phyloP scores from a whole-genome alignment of 345 rosid genomes.

The Kandelia obovata region DNA sequence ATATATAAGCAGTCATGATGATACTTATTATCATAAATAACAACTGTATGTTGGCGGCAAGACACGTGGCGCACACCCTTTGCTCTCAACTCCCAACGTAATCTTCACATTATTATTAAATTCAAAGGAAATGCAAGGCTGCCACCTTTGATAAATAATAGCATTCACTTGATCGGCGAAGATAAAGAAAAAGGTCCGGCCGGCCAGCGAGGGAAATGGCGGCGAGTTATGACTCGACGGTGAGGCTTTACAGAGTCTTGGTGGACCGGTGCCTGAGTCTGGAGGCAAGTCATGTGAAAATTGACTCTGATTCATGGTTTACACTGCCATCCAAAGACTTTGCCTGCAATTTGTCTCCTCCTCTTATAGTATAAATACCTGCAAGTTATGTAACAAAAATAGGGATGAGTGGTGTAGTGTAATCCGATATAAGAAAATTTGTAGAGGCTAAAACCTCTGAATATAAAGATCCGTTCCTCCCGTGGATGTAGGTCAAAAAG shows the following conservation, averaged over 20 bases:
- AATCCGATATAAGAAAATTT: too few relatives aligned
- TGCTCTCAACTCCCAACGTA: not conserved
- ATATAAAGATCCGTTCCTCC: too few relatives aligned
- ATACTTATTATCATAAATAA: too few relatives aligned
- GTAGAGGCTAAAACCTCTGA: too few relatives aligned
- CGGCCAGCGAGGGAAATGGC: constrained; percentile 30
- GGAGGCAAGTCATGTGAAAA: constrained; percentile 46
- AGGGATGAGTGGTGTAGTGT: too few relatives aligned
- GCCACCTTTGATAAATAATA: constrained; percentile 16
- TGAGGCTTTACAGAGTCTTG: constrained; percentile 38
- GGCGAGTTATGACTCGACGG: constrained; percentile 27
- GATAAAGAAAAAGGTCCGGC: constrained; percentile 11
- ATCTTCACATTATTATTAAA: not conserved
- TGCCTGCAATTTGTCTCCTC: too few relatives aligned
- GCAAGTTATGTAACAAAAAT: too few relatives aligned
- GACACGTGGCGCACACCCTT: constrained; percentile 32
- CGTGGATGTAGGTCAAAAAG: too few relatives aligned
- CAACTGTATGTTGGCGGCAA: not conserved
- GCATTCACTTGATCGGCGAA: not conserved
- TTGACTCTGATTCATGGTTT: too few relatives aligned
- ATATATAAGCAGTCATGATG: too few relatives aligned
- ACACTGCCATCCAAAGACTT: too few relatives aligned
- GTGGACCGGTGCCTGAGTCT: constrained; percentile 61
- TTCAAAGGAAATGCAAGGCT: not conserved
- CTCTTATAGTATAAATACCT: too few relatives aligned